These are phyloP conservation scores for Stachybotrys chlorohalonatus DNA, from an alignment of 2,329 filamentous ascomycete species.

Conservation along the genomic window DNA sequence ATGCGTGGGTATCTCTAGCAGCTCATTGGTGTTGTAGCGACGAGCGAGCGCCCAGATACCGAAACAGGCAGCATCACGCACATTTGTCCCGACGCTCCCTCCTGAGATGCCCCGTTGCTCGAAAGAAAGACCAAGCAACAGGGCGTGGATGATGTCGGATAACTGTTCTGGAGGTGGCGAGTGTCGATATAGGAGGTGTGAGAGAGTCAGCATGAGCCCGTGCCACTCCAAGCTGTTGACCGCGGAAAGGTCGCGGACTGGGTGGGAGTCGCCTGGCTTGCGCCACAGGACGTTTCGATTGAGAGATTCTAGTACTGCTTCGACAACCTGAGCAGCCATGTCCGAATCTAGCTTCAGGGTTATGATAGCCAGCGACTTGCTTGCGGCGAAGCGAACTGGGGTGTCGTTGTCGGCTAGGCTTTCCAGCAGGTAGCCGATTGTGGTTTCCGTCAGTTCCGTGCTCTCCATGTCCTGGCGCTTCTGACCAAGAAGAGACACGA, in stretches of 20 bases:
- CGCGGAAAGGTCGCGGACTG: constrained; percentile 54
- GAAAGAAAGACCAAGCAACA: constrained; percentile 75
- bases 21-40: constrained; percentile 73
- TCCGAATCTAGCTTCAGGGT: constrained; percentile 68
- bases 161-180: constrained; percentile 67
- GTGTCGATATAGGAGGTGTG: constrained; percentile 76
- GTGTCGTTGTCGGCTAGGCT: constrained; percentile 80
- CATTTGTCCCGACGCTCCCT: constrained; percentile 77
- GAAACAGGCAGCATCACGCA: constrained; percentile 92
- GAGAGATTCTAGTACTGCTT: constrained; percentile 69
- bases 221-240: constrained; percentile 87
- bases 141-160: constrained; percentile 62
- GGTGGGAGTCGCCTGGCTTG: constrained; percentile 27
- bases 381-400: constrained; percentile 80
- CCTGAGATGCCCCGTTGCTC: constrained; percentile 82
- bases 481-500: constrained; percentile 54
- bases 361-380: constrained; percentile 84
- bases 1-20: constrained; percentile 51
- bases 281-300: constrained; percentile 48
- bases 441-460: constrained; percentile 61
- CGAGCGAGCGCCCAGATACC: constrained; percentile 89
- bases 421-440: constrained; percentile 74
- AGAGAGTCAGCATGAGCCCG: constrained; percentile 77
- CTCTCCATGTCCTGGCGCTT: constrained; percentile 29
- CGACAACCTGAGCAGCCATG: constrained; percentile 80